Base-by-base conservation (phyloP, 176 grass and related monocot genomes). In the Aegilops longissima region DNA sequence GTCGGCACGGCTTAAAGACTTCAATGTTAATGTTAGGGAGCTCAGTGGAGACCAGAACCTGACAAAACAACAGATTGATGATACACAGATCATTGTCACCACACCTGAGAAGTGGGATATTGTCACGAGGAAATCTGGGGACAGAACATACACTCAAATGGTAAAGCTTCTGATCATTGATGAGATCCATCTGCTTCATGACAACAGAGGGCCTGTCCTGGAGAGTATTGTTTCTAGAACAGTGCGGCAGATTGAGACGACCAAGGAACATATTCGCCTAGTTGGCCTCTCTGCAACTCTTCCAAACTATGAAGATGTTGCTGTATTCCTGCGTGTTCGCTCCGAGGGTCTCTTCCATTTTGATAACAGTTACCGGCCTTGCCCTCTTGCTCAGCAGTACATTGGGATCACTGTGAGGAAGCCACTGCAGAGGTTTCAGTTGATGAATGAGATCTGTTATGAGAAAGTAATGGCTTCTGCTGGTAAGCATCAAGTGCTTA, bases 71-170 rank as follows among this genome's bases (percentile, higher is more conserved):
- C 97, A 98, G 88, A 98, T 98, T 73, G 94, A 98, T 31, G 97
- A 98, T 68, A 98, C 97, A 25, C 97, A 98, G 88, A 94, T 98
- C 74, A 98, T 98, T 67, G 97, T 98, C 42, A 98, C 97, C 10
- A 98, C 97, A 39, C 97, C 97, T 74, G 97, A 98, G 80, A 98
- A 98, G 79, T 98, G 97, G 97, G 97, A 96, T 80, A 98, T 96
- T 80, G 94, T 98, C 63, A 98, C 94, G 3, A 93, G 94, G 78
- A 98, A 98, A 86, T 96, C 97, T 72, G 97, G 97, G 35, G 97
- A 96, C 80, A 88, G 97, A 82, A 96, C 94, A n/a, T 98, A 98
- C 62, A 96, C 97, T 21, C 97, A 98, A 63, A 74, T 98, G 87
- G 97, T 98, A 64, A 98, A 89, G 88, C 90, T 98, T 66, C 80